Evolutionary conservation across 169 alveolate genomes (phyloP).

Genomic region (Cryptosporidium sp.): DNA sequence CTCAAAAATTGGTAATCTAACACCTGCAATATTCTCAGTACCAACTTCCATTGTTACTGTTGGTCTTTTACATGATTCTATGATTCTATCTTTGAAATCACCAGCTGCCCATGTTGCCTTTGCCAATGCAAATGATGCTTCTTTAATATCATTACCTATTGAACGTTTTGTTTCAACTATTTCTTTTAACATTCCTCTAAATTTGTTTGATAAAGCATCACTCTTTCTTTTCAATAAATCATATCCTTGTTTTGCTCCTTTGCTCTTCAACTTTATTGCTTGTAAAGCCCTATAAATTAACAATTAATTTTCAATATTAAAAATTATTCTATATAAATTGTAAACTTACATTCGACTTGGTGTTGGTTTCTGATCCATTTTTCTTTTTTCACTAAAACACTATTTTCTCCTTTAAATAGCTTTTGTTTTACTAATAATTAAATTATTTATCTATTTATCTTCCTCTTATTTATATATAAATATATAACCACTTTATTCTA

Average conservation of each 20-base stretch:
- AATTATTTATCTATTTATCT: too few relatives aligned
- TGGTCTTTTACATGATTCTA: slow-evolving; percentile 93
- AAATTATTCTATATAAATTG: background rate
- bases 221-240: slow-evolving; percentile 93
- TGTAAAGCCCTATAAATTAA: slow-evolving; percentile 85
- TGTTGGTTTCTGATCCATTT: slow-evolving; percentile 72
- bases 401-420: background rate
- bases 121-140: slow-evolving; percentile 91
- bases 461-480: too few relatives aligned
- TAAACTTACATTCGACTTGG: slow-evolving; percentile 75
- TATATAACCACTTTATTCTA: background rate
- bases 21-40: slow-evolving; percentile 96
- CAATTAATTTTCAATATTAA: background rate
- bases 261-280: slow-evolving; percentile 84
- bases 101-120: slow-evolving; percentile 96
- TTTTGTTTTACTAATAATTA: background rate
- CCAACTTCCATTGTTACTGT: slow-evolving; percentile 90
- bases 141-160: slow-evolving; percentile 91
- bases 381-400: background rate
- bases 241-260: slow-evolving; percentile 93
- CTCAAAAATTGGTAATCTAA: slow-evolving; percentile 92
- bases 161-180: slow-evolving; percentile 88
- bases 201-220: slow-evolving; percentile 93
- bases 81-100: slow-evolving; percentile 88
- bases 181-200: slow-evolving; percentile 90